Evolutionary conservation across 192 early-diverging fungal genomes (phyloP), one percentile per base, ranked within the genome.

Genomic region (Dissophora globulifera): DNA sequence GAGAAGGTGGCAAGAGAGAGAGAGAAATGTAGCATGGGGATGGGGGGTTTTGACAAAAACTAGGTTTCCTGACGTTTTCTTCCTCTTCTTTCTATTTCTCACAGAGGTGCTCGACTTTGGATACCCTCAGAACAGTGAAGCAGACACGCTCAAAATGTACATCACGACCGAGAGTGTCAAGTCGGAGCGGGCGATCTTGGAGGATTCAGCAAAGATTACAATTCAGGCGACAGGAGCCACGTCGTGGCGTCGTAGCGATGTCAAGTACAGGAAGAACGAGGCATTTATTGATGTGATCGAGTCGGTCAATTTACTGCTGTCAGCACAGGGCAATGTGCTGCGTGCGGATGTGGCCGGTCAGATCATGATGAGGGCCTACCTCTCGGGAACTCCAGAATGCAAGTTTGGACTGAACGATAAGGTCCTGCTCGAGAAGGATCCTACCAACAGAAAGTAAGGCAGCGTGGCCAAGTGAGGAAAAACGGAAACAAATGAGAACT

Each of bases 301-400:
- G 79, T 92, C 91, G 35, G 95, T 99, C 41, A 99, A 99, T 67
- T 62, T 98, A 42, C 82, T 99, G 49, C 84, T 98, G 78, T 93
- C 90, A 52, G 81, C 74, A n/a, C 82, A 78, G 43, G 83, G 93
- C 54, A 98, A 93, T 63, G 89, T 93, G 4, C 84, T 99, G 42
- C 81, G 95, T 15, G 87, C 93, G 3, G 59, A 62, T 51, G 59
- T 62, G 2, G 47, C 47, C 1, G 59, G 59, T 8, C 59, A 62
- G 26, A 62, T 62, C 59, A 62, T 62, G 59, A 62, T 62, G 59
- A 86, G 96, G 54, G 91, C 94, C 27, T 99, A 98, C 64, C 82
- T 99, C 58, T 95, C 96, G 20, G 97, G 97, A 15, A 97, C 94
- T 81, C 97, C 97, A 35, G 97, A 99, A 72, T 96, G 95, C 80